A percentile compares a stretch with the other conserved stretches of the same genome.
These are phyloP conservation scores for Cytidiella melzeri DNA, from an alignment of 768 basidiomycete genomes.

Conservation along the genomic window DNA sequence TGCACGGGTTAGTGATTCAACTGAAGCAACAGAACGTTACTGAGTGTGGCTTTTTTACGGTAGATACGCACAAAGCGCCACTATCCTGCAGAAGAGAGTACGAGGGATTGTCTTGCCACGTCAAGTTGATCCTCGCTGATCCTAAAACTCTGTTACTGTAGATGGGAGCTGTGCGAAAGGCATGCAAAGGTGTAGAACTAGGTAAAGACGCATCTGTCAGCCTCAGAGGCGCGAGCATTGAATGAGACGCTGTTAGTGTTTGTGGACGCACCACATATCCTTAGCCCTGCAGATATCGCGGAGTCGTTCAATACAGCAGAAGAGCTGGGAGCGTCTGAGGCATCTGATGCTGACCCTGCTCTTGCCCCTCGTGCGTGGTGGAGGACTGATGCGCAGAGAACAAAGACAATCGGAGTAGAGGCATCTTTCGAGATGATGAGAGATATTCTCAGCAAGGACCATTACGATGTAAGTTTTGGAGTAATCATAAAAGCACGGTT, in stretches of 20 bases:
- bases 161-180: conserved; percentile 70
- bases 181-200: conserved; percentile 60
- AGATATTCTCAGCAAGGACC: conserved; percentile 50
- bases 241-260: conserved; percentile 46
- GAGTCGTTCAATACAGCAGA: conserved; percentile 22
- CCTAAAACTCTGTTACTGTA: conserved; percentile 22
- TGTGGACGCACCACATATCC: conserved; percentile 61
- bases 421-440: conserved; percentile 49
- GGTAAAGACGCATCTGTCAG: conserved; percentile 31
- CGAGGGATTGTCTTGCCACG: conserved; percentile 15
- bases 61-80: conserved; percentile 70
- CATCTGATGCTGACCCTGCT: conserved; percentile 39
- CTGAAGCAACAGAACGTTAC: neutral
- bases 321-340: conserved; percentile 36
- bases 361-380: conserved; percentile 69
- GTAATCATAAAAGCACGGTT: conserved; percentile 24
- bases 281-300: conserved; percentile 59
- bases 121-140: neutral
- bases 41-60: conserved; percentile 4
- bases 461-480: conserved; percentile 48
- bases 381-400: conserved; percentile 47
- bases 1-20: conserved; percentile 32
- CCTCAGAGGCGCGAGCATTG: neutral
- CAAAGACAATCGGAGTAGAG: conserved; percentile 47
- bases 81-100: conserved; percentile 67